Evolutionary conservation across 345 rosid genomes (phyloP).

Genomic region (Arabidopsis arenosa): DNA sequence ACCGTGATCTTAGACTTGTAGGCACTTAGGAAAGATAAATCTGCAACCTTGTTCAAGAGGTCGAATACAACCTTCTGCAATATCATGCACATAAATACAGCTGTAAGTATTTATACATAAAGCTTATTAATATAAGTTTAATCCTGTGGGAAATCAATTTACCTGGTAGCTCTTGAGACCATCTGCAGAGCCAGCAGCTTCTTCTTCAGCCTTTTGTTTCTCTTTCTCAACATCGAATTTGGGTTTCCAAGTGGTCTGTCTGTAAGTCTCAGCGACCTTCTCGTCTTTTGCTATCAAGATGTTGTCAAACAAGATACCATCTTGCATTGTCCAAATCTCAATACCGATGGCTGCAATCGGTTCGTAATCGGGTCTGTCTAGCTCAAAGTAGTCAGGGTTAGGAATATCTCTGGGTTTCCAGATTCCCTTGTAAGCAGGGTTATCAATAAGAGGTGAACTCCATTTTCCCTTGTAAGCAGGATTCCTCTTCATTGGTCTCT

Average conservation of each 20-base stretch:
- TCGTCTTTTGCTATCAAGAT: conserved; percentile 70
- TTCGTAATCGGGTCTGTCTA: conserved; percentile 70
- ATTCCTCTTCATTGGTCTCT: conserved; percentile 77
- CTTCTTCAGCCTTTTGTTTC: conserved; percentile 80
- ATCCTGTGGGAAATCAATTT: conserved; percentile 1
- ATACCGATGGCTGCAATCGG: conserved; percentile 86
- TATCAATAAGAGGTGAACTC: conserved; percentile 77
- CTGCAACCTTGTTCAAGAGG: conserved; percentile 73
- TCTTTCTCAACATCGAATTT: conserved; percentile 73
- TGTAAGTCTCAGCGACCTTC: conserved; percentile 60
- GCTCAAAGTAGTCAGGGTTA: conserved; percentile 78
- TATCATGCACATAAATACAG: not conserved
- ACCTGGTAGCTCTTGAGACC: conserved; percentile 54
- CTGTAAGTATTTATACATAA: not conserved
- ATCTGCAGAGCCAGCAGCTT: conserved; percentile 53
- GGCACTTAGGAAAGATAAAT: conserved; percentile 65
- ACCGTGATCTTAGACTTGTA: conserved; percentile 66
- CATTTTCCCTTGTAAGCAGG: conserved; percentile 94
- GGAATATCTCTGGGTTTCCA: conserved; percentile 89
- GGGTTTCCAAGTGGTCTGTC: conserved; percentile 67
- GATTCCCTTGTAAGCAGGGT: conserved; percentile 84
- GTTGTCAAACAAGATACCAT: conserved; percentile 82
- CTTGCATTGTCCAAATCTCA: conserved; percentile 97
- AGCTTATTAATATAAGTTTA: not conserved
- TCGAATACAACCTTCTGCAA: conserved; percentile 70